Conservation (phyloP, 805 yeast genomes). For the Crinitomyces ghanaensis region DNA sequence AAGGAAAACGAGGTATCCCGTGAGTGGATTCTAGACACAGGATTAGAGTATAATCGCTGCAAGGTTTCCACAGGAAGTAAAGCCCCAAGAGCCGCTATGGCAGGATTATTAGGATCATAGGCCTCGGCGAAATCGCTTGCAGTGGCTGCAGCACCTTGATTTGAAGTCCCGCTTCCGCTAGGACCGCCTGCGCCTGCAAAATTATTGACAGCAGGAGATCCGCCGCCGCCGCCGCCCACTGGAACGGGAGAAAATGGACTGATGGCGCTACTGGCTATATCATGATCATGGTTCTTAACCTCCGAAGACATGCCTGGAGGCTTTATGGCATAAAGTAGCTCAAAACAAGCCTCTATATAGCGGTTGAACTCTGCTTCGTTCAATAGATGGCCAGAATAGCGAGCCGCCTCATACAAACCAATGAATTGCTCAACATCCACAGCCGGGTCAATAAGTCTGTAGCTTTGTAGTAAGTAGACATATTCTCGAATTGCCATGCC, state of each 20-base stretch:
- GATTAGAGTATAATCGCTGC: background rate
- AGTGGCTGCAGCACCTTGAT: background rate
- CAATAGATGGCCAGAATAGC: conserved; percentile 55
- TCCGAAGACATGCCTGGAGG: conserved; percentile 9
- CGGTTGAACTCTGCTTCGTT: conserved; percentile 46
- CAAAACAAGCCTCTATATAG: conserved; percentile 36
- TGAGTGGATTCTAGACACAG: background rate
- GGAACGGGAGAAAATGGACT: background rate
- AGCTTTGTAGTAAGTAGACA: conserved; percentile 34
- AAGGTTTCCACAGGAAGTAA: no score
- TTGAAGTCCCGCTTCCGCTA: background rate
- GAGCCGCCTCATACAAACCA: conserved; percentile 49
- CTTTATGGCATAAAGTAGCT: conserved; percentile 12
- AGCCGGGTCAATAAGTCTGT: conserved; percentile 17
- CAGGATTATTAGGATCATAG: no score
- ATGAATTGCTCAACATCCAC: conserved; percentile 28
- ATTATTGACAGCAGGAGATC: background rate
- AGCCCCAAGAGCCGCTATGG: no score
- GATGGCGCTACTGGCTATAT: conserved; percentile 1
- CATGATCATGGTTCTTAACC: background rate
- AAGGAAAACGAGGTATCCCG: background rate
- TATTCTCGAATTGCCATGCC: conserved; percentile 30
- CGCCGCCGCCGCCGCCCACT: background rate
- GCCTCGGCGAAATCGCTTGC: no score
- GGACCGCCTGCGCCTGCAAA: background rate